Evolutionary conservation across 352 stramenopile species (phyloP).

Genomic region (Phytophthora ohioensis): DNA sequence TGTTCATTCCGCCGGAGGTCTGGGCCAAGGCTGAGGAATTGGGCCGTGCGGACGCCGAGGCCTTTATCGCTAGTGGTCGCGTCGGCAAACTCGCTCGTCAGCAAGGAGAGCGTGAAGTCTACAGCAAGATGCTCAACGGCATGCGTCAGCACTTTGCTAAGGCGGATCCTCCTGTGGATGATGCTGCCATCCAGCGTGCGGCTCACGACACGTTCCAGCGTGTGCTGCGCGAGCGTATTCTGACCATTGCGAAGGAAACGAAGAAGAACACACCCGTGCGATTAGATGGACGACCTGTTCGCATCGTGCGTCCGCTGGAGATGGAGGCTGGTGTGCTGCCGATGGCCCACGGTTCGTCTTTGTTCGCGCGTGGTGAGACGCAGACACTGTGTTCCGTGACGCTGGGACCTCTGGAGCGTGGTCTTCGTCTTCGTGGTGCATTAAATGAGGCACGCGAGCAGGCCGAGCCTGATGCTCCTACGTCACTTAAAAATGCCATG

Average conservation of each 20-base stretch:
- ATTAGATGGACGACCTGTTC: constrained; percentile 86
- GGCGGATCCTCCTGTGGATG: constrained; percentile 43
- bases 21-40: constrained; percentile 67
- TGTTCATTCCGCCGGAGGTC: constrained; percentile 60
- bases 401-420: constrained; percentile 81
- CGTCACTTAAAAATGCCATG: constrained; percentile 89
- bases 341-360: constrained; percentile 89
- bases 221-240: constrained; percentile 72
- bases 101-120: constrained; percentile 71
- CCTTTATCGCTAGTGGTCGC: constrained; percentile 42
- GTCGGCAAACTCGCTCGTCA: constrained; percentile 71
- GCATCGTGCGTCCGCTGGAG: constrained; percentile 86
- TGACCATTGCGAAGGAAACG: constrained; percentile 42
- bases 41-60: constrained; percentile 55
- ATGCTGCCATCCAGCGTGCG: constrained; percentile 63
- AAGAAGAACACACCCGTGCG: constrained; percentile 62
- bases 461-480: constrained; percentile 39
- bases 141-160: constrained; percentile 63
- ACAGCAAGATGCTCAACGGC: constrained; percentile 72
- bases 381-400: constrained; percentile 93
- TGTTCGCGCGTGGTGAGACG: constrained; percentile 91
- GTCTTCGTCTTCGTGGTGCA: constrained; percentile 72
- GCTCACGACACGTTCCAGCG: constrained; percentile 84
- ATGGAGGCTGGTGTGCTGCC: constrained; percentile 90
- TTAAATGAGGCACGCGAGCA: constrained; percentile 53